Base-by-base conservation (phyloP, 768 basidiomycete species). In the Kwoniella botswanensis region DNA sequence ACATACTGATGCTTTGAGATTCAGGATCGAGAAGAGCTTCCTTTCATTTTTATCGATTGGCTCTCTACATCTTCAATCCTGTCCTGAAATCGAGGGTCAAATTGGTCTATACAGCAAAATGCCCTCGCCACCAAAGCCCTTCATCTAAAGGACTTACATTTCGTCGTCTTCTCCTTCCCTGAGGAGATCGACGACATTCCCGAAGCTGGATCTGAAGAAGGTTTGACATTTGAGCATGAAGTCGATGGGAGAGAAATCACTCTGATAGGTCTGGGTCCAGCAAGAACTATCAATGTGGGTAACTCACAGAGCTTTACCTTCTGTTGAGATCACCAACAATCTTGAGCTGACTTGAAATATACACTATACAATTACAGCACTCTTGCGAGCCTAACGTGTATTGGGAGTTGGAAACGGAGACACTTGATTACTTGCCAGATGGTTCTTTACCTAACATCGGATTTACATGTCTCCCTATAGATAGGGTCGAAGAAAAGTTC, bases 11-110 rank as follows among this genome's bases (percentile, higher is more conserved):
- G 35, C 35, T 35, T 35, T 35, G 35, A 35, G 35, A 35, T 35
- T 35, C 35, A 67, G 65, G 41, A 58, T 67, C 65, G 65, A 67
- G 43, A 58, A 18, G 10, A 67, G 57, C 18, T 67, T 67, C 57
- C 18, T 59, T 13, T 21, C 44, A 5, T 43, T 57, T 17, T 6
- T 50, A 21, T 46, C 43, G 44, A 67, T 26, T n/a, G 17, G n/a
- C 21, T 17, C 44, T 35, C 26, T 58, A 21, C 41, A 59, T 11
- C 65, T 58, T 11, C 55, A 54, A 17, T 42, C 57, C 4, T 58
- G 43, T 5, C 55, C 43, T n/a, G 65, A 59, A 21, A 29, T 67
- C 24, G 65, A 35, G 4, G 29, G 29, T 46, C 65, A 67, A 52
- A 46, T 58, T 18, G 65, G 65, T 7, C 46, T 67, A 44, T 67